Evolutionary conservation across 1,284 basidiomycete species (phyloP).

Genomic region (Microbotryomycetes sp.): DNA sequence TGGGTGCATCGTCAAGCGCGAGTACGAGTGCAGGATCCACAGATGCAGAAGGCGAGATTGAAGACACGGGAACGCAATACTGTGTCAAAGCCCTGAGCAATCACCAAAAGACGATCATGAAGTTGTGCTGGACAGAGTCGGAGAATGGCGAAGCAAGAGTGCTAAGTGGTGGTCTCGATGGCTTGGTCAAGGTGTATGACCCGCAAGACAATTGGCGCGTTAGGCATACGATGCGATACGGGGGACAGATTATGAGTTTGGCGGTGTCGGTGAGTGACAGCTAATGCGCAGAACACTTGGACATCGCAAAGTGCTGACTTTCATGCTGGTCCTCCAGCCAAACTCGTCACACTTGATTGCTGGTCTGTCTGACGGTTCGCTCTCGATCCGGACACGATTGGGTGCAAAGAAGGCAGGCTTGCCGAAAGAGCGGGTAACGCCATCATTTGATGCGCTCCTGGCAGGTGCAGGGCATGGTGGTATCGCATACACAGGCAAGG

Average conservation of each 20-base stretch:
- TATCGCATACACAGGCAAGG: slow-evolving; percentile 22
- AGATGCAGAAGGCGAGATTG: slow-evolving; percentile 46
- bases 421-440: slow-evolving; percentile 20
- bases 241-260: slow-evolving; percentile 81
- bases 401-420: slow-evolving; percentile 23
- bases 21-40: neutral
- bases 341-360: slow-evolving; percentile 94
- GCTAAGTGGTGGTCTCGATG: slow-evolving; percentile 85
- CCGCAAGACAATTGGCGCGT: slow-evolving; percentile 81
- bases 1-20: slow-evolving; percentile 59
- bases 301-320: neutral
- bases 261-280: slow-evolving; percentile 70
- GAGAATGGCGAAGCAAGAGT: slow-evolving; percentile 61
- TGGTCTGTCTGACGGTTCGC: slow-evolving; percentile 93
- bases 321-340: slow-evolving; percentile 51
- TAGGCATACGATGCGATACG: slow-evolving; percentile 97
- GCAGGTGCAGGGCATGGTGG: slow-evolving; percentile 30
- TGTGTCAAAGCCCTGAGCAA: slow-evolving; percentile 86
- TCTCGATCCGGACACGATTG: slow-evolving; percentile 52
- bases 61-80: slow-evolving; percentile 30
- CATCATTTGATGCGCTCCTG: slow-evolving; percentile 26
- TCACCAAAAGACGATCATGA: slow-evolving; percentile 96
- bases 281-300: no score
- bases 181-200: slow-evolving; percentile 98
- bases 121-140: slow-evolving; percentile 48